A percentile compares a stretch with the other conserved stretches of the same genome.
phyloP scores from a whole-genome alignment of 257 asterid genomes.

The Petunia secreta region DNA sequence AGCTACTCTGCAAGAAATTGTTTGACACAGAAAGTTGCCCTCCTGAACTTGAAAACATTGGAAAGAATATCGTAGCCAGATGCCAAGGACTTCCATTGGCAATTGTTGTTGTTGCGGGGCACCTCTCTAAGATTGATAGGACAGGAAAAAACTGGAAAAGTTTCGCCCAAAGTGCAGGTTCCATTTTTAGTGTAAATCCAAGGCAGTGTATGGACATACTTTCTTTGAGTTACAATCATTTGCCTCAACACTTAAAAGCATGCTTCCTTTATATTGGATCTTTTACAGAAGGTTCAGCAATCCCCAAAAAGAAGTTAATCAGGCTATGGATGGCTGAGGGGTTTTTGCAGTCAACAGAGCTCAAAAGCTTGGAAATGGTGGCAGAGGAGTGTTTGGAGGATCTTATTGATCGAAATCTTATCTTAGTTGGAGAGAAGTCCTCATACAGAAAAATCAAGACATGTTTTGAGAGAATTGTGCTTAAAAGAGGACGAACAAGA shows the following conservation, averaged over 20 bases:
- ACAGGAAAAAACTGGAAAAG: conserved; percentile 28
- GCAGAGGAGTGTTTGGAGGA: conserved; percentile 7
- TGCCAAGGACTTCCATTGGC: conserved; percentile 24
- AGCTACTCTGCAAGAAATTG: conserved; percentile 31
- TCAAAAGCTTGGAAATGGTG: neutral
- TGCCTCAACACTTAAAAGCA: no score
- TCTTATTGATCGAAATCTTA: neutral
- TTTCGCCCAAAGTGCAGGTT: conserved; percentile 29
- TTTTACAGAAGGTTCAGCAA: conserved; percentile 38
- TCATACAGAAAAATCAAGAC: neutral
- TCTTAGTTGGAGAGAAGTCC: neutral
- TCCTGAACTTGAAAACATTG: conserved; percentile 29
- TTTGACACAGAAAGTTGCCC: conserved; percentile 34
- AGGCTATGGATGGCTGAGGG: conserved; percentile 37
- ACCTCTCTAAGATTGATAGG: conserved; percentile 28
- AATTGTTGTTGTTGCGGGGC: conserved; percentile 38
- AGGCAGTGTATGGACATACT: conserved; percentile 23
- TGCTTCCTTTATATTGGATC: conserved; percentile 25
- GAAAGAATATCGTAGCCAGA: conserved; percentile 30
- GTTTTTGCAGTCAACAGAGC: conserved; percentile 4
- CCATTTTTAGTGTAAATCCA: conserved; percentile 24
- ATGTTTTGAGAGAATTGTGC: neutral
- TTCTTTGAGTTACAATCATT: neutral
- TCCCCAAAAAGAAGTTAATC: conserved; percentile 32
- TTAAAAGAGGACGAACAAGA: neutral